Conservation (phyloP, 2,329 filamentous ascomycete species). For the Acarospora socialis region DNA sequence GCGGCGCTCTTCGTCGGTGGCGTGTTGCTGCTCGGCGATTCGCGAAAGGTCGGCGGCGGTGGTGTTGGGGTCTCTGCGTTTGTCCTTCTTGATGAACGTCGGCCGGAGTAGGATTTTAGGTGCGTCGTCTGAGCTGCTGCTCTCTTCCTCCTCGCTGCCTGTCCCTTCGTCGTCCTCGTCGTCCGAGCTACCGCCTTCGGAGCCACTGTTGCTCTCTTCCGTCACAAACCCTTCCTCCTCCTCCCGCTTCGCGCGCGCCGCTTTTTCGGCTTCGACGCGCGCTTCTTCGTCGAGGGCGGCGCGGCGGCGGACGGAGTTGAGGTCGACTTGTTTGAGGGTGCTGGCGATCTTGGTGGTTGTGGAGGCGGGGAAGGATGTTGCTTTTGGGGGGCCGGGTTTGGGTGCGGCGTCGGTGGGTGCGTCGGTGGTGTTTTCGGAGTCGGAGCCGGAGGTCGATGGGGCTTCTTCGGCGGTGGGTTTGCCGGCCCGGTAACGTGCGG, state of each 20-base stretch:
- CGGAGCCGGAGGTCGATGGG: conserved; percentile 36
- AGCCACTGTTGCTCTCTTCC: conserved; percentile 25
- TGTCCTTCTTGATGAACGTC: conserved; percentile 51
- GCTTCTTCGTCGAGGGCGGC: conserved; percentile 17
- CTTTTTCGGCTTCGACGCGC: conserved; percentile 24
- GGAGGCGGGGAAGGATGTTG: conserved; percentile 34
- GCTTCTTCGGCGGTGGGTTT: conserved; percentile 46
- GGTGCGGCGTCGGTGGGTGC: conserved; percentile 22
- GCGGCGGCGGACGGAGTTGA: conserved; percentile 17
- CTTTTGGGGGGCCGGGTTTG: conserved; percentile 26
- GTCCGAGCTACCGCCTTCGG: conserved; percentile 17
- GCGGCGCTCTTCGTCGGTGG: conserved; percentile 41
- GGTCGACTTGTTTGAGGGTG: conserved; percentile 29
- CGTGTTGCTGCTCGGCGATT: conserved; percentile 14
- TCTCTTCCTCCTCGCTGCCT: conserved; percentile 40
- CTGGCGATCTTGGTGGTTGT: conserved; percentile 24
- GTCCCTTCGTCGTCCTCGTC: conserved; percentile 41
- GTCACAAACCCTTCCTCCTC: conserved; percentile 49
- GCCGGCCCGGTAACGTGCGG: conserved; percentile 71
- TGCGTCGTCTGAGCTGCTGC: conserved; percentile 42
- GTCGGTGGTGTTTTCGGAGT: conserved; percentile 42
- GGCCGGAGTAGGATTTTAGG: conserved; percentile 46
- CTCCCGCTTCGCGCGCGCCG: conserved; percentile 21
- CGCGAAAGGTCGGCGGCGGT: conserved; percentile 5
- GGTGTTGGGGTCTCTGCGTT: conserved; percentile 32